These are phyloP conservation scores for Pseudocercospora fijiensis DNA, from an alignment of 2,329 filamentous ascomycete species.

Conservation along the genomic window DNA sequence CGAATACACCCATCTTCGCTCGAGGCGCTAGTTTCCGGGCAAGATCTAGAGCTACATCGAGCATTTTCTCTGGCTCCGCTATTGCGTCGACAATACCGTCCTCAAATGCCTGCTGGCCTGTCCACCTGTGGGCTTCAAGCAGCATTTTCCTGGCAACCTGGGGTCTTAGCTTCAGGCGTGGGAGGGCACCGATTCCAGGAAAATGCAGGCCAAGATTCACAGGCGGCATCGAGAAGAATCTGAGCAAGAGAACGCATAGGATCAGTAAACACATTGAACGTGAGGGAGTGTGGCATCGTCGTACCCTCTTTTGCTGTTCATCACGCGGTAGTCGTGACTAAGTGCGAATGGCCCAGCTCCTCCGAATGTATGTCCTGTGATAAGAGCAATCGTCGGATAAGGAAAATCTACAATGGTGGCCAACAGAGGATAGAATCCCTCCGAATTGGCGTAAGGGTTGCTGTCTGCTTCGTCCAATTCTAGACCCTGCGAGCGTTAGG, in stretches of 20 bases:
- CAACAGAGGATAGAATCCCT: constrained; percentile 41
- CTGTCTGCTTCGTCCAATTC: constrained; percentile 39
- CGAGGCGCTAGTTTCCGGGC: constrained; percentile 47
- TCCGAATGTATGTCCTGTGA: constrained; percentile 53
- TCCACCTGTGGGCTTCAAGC: constrained; percentile 57
- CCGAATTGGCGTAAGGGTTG: constrained; percentile 39
- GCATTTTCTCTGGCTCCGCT: constrained; percentile 51
- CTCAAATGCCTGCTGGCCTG: constrained; percentile 50
- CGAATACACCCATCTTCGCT: constrained; percentile 53
- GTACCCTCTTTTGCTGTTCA: constrained; percentile 47
- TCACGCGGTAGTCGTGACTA: constrained; percentile 51
- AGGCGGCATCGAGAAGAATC: constrained; percentile 53
- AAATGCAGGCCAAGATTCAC: constrained; percentile 58
- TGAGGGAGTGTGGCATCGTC: neutral
- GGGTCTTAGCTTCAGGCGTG: constrained; percentile 53
- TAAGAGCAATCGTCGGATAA: constrained; percentile 48
- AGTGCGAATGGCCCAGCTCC: constrained; percentile 51
- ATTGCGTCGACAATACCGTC: constrained; percentile 57
- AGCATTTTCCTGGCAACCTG: constrained; percentile 57
- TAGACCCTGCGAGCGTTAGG: constrained; percentile 31
- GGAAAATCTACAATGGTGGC: constrained; percentile 41
- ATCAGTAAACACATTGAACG: neutral
- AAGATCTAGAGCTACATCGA: constrained; percentile 47
- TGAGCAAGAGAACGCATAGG: no score
- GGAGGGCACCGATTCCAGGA: constrained; percentile 54